These are phyloP conservation scores for Picea glauca DNA, from an alignment of 75 land plant species.

Conservation along the genomic window DNA sequence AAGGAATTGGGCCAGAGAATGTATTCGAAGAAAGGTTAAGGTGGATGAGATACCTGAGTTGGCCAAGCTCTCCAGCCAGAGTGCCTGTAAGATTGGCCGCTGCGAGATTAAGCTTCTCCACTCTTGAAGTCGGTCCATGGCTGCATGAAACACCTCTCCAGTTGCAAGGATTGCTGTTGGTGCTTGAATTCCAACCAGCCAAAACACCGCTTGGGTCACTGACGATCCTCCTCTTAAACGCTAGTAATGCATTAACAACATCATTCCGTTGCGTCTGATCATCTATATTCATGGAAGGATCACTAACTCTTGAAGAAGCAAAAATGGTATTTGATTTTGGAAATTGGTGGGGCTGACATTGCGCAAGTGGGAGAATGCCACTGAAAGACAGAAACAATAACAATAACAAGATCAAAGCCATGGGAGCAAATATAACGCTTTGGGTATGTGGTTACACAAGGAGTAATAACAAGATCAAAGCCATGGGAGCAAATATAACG, in stretches of 20 bases:
- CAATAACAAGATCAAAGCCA: too few relatives aligned
- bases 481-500: too few relatives aligned
- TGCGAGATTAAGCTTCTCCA: neutral
- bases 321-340: too few relatives aligned
- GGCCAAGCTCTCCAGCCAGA: slow-evolving; percentile 16
- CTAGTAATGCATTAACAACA: neutral
- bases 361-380: too few relatives aligned
- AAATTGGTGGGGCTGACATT: too few relatives aligned
- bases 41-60: slow-evolving; percentile 5
- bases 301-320: too few relatives aligned
- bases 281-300: too few relatives aligned
- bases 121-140: neutral
- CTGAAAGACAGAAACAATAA: too few relatives aligned
- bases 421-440: too few relatives aligned
- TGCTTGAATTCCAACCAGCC: neutral
- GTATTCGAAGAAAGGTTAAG: slow-evolving; percentile 16
- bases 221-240: neutral
- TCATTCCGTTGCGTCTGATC: neutral
- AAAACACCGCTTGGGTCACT: neutral
- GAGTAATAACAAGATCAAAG: too few relatives aligned
- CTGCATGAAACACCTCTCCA: slow-evolving; percentile 1
- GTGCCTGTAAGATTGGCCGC: neutral
- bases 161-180: neutral
- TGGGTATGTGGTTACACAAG: too few relatives aligned
- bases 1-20: slow-evolving; percentile 8